These are phyloP conservation scores for Hura crepitans DNA, from an alignment of 441 rosid genomes.

Conservation along the genomic window DNA sequence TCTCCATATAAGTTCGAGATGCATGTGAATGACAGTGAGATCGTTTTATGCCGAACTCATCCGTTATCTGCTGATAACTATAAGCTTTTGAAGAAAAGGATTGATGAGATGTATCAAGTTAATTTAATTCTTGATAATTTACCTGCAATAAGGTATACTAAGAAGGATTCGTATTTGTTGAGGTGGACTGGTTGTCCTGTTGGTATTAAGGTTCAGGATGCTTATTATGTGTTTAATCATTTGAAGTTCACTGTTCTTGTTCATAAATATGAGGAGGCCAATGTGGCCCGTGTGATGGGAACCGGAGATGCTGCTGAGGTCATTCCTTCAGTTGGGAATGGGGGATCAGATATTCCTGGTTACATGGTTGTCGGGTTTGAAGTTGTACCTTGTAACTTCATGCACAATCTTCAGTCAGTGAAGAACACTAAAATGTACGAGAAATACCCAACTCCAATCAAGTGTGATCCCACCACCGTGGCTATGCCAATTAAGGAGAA, in stretches of 20 bases:
- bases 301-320: slow-evolving; percentile 94
- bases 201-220: slow-evolving; percentile 69
- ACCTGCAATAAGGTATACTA: slow-evolving; percentile 79
- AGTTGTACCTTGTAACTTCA: slow-evolving; percentile 86
- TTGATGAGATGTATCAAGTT: slow-evolving; percentile 81
- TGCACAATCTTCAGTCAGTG: slow-evolving; percentile 44
- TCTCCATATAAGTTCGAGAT: slow-evolving; percentile 80
- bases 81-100: slow-evolving; percentile 89
- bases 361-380: slow-evolving; percentile 90
- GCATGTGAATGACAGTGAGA: slow-evolving; percentile 69
- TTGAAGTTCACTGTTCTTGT: slow-evolving; percentile 84
- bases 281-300: slow-evolving; percentile 76
- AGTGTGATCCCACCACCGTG: too few species aligned
- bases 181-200: slow-evolving; percentile 97
- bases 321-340: slow-evolving; percentile 70
- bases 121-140: slow-evolving; percentile 89
- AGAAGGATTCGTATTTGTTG: slow-evolving; percentile 63
- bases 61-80: slow-evolving; percentile 63
- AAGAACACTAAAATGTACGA: slow-evolving; percentile 75
- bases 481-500: slow-evolving; percentile 81
- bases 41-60: slow-evolving; percentile 63
- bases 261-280: slow-evolving; percentile 83
- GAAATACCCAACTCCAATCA: slow-evolving; percentile 62
- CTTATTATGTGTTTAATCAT: slow-evolving; percentile 84
- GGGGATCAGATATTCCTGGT: slow-evolving; percentile 67